Base-by-base conservation (phyloP, 176 grass and related monocot genomes). In the Poa pratensis region DNA sequence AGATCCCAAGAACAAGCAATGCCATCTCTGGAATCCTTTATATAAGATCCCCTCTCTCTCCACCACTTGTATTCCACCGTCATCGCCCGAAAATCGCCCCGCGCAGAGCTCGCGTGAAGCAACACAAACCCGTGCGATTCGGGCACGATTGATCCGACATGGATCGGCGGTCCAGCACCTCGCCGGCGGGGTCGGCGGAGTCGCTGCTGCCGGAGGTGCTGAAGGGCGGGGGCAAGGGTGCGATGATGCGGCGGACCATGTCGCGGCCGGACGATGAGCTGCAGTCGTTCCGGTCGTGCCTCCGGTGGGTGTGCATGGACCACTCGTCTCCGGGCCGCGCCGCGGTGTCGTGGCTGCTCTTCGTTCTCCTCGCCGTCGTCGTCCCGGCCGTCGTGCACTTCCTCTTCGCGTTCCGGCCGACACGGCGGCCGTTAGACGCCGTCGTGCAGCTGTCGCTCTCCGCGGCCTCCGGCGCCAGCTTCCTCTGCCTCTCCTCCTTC, bases 241-340 rank as follows among this genome's bases (percentile, higher is more conserved):
- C 50, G 49, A 53, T 78, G 37, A 16, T 81, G 1, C 79, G 80
- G 22, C 79, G 88, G 20, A 69, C 66, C 62, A 49, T 9, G 2
- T 89, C 93, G 23, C 86, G 59, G 0, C 9, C 80, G 10, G 91
- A 95, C 73, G 96, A 90, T 54, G 96, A 95, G 48, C 77, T 98
- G 37, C 85, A 73, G 77, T 93, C 93, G 77, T 92, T 98, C 89
- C 66, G 93, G 14, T 87, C 85, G 11, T 95, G 85, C 77, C 91
- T 95, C 2, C 82, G 85, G 4, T 98, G 91, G 89, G 92, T 95
- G 55, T 93, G 89, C 87, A 93, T 98, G 91, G 96, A 98, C 85
- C 96, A 98, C 69, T 92, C 96, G 0, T 52, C 60, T 24, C 45
- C 75, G 0, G 1, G 8, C 9, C 68, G 71, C 20, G 83, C 91